Evolutionary conservation across 2,329 filamentous ascomycete species (phyloP), one percentile per base, ranked within the genome.

Genomic region (Exophiala mesophila): DNA sequence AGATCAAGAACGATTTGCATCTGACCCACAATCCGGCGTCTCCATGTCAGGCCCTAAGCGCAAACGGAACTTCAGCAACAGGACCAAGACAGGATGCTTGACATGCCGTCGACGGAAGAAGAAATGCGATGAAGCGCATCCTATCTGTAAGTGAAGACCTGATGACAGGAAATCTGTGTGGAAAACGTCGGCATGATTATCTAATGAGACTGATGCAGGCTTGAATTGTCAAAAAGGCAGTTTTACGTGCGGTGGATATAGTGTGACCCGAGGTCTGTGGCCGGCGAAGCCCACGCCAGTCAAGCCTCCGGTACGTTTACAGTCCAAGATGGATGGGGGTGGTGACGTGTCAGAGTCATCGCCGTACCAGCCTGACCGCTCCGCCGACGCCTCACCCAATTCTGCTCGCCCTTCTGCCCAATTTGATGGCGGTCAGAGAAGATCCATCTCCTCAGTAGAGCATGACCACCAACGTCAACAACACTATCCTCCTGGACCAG

Each of bases 91-190:
- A 7, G 88, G 89, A 21, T 97, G 90, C 63, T 80, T 94, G 66
- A 97, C 90, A 4, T 97, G 90, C 63, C 77, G 90, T 47, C 79
- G 80, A 60, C 78, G 90, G 45, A 97, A 97, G 76, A 97, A 97
- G 79, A 97, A 97, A 67, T 97, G 92, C 60, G 90, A 97, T 61
- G 92, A 97, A 69, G 78, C 77, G 40, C 94, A 94, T 63, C 92
- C 92, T 18, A 81, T 88, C 64, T 97, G 92, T 94, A 73, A 73
- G 85, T 64, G 21, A 40, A 40, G 32, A 28, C 35, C 26, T 33
- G 21, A 34, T 47, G 5, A 42, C 41, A 13, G 37, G n/a, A n/a
- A n/a, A n/a, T n/a, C n/a, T n/a, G n/a, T n/a, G n/a, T n/a, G n/a
- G n/a, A n/a, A n/a, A n/a, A n/a, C n/a, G n/a, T n/a, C n/a, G n/a